These are phyloP conservation scores for Mycena olivaceomarginata DNA, from an alignment of 768 basidiomycete genomes.

Conservation along the genomic window DNA sequence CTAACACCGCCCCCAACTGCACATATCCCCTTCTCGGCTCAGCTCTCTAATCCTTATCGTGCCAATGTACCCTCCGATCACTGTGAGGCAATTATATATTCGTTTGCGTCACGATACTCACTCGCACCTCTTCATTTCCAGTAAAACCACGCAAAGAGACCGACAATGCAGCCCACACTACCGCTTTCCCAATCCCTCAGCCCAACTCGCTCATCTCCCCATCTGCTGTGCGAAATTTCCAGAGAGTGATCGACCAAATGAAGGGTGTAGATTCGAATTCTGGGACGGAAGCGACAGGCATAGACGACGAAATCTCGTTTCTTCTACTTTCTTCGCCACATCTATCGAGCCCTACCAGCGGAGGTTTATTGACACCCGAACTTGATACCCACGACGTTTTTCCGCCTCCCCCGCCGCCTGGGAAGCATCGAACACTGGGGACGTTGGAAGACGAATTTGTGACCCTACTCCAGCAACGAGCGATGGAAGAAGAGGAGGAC, in stretches of 20 bases:
- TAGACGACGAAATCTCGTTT: conserved; percentile 7
- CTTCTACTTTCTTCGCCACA: conserved; percentile 16
- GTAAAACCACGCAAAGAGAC: neutral
- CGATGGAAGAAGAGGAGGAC: conserved; percentile 38
- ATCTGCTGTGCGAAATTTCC: conserved; percentile 42
- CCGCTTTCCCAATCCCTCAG: neutral
- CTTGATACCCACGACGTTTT: conserved; percentile 9
- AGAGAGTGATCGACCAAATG: conserved; percentile 47
- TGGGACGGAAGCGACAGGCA: neutral
- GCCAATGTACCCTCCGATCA: conserved; percentile 1
- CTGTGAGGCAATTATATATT: neutral
- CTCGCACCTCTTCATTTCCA: neutral
- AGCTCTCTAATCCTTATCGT: conserved; percentile 28
- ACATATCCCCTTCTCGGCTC: conserved; percentile 33
- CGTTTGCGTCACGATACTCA: neutral
- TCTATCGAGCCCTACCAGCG: conserved; percentile 2
- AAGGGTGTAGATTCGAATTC: conserved; percentile 25
- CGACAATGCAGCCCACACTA: neutral
- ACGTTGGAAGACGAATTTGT: conserved; percentile 45
- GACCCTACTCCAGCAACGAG: conserved; percentile 33
- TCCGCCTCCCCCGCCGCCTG: conserved; percentile 10
- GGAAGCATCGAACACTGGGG: conserved; percentile 21
- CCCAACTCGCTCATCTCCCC: conserved; percentile 38
- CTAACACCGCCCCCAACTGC: conserved; percentile 48
- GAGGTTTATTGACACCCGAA: conserved; percentile 2